A percentile compares a stretch with the other conserved stretches of the same genome.
These are phyloP conservation scores for Hymenochaete sp. DNA, from an alignment of 1,284 basidiomycete genomes.

Conservation along the genomic window DNA sequence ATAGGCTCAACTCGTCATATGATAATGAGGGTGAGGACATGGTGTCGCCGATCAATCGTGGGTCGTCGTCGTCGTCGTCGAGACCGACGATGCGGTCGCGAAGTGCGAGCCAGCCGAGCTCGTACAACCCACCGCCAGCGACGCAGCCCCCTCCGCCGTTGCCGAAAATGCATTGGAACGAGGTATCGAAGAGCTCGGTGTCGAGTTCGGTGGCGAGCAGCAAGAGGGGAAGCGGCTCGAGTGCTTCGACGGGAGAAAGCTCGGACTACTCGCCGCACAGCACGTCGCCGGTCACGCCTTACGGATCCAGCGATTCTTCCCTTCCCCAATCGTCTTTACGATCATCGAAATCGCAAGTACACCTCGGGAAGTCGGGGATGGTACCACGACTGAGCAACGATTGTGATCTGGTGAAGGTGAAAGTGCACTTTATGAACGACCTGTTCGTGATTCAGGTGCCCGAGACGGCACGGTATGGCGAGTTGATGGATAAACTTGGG, in stretches of 20 bases:
- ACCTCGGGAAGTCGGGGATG: constrained; percentile 25
- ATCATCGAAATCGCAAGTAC: constrained; percentile 44
- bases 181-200: constrained; percentile 41
- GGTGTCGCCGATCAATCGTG: constrained; percentile 17
- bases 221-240: constrained; percentile 72
- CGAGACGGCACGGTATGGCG: constrained; percentile 64
- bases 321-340: constrained; percentile 46
- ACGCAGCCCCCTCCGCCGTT: constrained; percentile 53
- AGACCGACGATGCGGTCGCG: constrained; percentile 46
- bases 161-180: constrained; percentile 46
- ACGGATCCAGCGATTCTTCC: constrained; percentile 76
- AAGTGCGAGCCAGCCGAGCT: constrained; percentile 67
- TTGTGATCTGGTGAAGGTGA: constrained; percentile 67
- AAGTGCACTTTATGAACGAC: constrained; percentile 84
- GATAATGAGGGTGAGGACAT: constrained; percentile 29
- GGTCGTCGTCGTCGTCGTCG: too few species aligned
- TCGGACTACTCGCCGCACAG: constrained; percentile 76
- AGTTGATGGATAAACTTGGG: constrained; percentile 83
- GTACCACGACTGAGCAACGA: constrained; percentile 24
- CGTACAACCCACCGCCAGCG: constrained; percentile 42
- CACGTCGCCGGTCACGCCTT: constrained; percentile 74
- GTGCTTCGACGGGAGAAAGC: constrained; percentile 67
- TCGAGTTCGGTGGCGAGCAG: constrained; percentile 35
- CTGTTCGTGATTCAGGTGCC: constrained; percentile 89
- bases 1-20: constrained; percentile 46